These are phyloP conservation scores for Penicillium tannophilum DNA, from an alignment of 495 filamentous ascomycete species.

Conservation along the genomic window DNA sequence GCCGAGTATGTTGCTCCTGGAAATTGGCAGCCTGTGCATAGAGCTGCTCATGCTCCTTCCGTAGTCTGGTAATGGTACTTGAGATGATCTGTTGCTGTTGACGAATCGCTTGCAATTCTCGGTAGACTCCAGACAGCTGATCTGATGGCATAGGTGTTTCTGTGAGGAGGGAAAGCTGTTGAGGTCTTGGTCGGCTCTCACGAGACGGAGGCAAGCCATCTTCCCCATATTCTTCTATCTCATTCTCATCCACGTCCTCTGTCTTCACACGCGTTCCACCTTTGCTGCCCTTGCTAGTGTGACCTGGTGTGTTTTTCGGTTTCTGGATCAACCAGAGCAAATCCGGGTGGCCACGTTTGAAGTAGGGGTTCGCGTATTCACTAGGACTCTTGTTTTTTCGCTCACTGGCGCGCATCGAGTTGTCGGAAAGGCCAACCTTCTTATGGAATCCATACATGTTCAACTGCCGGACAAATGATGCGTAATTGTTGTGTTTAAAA, in stretches of 20 bases:
- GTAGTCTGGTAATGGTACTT: constrained; percentile 72
- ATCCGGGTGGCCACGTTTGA: constrained; percentile 89
- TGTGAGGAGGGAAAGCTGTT: constrained; percentile 46
- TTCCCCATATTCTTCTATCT: constrained; percentile 71
- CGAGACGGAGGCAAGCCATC: constrained; percentile 34
- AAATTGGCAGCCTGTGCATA: constrained; percentile 89
- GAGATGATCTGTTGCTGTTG: constrained; percentile 84
- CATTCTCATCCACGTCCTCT: constrained; percentile 67
- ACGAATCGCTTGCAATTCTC: constrained; percentile 78
- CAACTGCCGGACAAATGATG: constrained; percentile 95
- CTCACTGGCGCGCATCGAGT: constrained; percentile 96
- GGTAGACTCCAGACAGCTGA: constrained; percentile 74
- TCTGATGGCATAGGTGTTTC: constrained; percentile 64
- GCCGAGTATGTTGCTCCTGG: constrained; percentile 87
- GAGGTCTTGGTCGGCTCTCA: constrained; percentile 40
- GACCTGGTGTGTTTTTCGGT: constrained; percentile 68
- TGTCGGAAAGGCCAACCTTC: constrained; percentile 93
- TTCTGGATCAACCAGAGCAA: constrained; percentile 98
- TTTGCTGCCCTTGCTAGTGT: constrained; percentile 53
- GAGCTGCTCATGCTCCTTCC: constrained; percentile 82
- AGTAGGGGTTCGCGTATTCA: constrained; percentile 96
- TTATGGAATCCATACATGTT: constrained; percentile 99
- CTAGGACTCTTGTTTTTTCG: constrained; percentile 96
- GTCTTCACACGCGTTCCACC: constrained; percentile 60
- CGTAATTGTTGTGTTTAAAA: constrained; percentile 99